Evolutionary conservation across 2,329 filamentous ascomycete genomes (phyloP).

Genomic region (Cladosporium sp.): DNA sequence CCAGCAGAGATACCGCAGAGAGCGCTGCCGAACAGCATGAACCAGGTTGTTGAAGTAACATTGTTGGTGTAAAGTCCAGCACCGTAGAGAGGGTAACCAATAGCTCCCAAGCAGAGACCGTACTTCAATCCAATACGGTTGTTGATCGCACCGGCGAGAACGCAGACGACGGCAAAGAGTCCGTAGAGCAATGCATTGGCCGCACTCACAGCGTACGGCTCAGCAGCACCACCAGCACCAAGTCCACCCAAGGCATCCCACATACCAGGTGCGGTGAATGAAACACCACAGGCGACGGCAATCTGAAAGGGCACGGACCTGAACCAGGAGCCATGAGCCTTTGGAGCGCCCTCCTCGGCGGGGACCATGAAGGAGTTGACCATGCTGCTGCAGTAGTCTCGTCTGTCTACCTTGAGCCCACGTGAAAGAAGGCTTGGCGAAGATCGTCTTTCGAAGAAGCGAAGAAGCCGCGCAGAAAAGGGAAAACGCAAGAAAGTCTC

Average conservation of each 20-base stretch:
- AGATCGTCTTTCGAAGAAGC: background rate
- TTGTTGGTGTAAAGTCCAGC: constrained; percentile 48
- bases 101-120: constrained; percentile 26
- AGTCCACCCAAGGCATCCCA: constrained; percentile 20
- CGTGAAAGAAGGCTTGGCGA: too few species aligned
- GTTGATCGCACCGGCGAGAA: constrained; percentile 32
- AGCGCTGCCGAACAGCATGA: constrained; percentile 46
- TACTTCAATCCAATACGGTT: constrained; percentile 30
- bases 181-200: constrained; percentile 13
- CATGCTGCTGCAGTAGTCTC: constrained; percentile 1
- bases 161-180: constrained; percentile 13
- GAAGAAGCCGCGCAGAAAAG: background rate
- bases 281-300: constrained; percentile 18
- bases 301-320: constrained; percentile 17
- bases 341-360: constrained; percentile 1
- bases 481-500: background rate
- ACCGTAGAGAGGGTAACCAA: constrained; percentile 47
- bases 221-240: constrained; percentile 13
- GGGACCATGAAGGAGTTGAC: constrained; percentile 7
- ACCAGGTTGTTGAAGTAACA: constrained; percentile 48
- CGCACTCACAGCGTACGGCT: constrained; percentile 9
- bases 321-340: constrained; percentile 9
- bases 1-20: constrained; percentile 47
- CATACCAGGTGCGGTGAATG: constrained; percentile 19
- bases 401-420: too few species aligned